Base-by-base conservation (phyloP, 2,329 filamentous ascomycete species). In the Colletotrichum truncatum region DNA sequence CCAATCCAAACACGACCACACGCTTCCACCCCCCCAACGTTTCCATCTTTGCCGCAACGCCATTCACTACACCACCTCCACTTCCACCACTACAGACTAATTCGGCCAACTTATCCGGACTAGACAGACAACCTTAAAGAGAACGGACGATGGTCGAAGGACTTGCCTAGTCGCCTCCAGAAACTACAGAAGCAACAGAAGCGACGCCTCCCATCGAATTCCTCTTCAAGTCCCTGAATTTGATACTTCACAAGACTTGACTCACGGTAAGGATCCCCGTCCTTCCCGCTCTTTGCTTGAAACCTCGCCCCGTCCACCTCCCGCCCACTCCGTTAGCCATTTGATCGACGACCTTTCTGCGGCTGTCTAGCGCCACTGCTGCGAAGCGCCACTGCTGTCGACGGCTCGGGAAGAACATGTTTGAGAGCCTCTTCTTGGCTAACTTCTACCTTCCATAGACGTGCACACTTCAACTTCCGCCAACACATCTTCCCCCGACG, bases 241-340 rank as follows among this genome's bases (percentile, higher is more conserved):
- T 68, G 64, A 74, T 53, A 77, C 77, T 57, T 76, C 77, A 61
- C 75, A 73, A 57, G 76, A 76, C 71, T 49, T 64, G 51, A 57
- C 36, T 32, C 63, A 64, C 67, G 65, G 68, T 72, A 68, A 57
- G 64, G 56, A 52, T 53, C 52, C 57, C 46, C 32, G 52, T 46
- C 36, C 53, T 58, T 52, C 6, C 21, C 28, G 32, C 41, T 34
- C 11, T 58, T 36, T 64, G 45, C 45, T 41, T 64, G 59, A 64
- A 64, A 58, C 52, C 38, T 26, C 23, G 36, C 52, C 51, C 38
- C 36, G 39, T 64, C 36, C 56, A 49, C 57, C 51, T 3, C 23
- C 32, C 36, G 53, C 21, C 43, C 45, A 53, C 45, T 28, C 26
- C 34, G 38, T 38, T 25, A 51, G 41, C 23, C 52, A 30, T 59